A percentile compares a stretch with the other conserved stretches of the same genome.
Evolutionary conservation across 768 basidiomycete genomes (phyloP).

Genomic region (Mrakia gelida): DNA sequence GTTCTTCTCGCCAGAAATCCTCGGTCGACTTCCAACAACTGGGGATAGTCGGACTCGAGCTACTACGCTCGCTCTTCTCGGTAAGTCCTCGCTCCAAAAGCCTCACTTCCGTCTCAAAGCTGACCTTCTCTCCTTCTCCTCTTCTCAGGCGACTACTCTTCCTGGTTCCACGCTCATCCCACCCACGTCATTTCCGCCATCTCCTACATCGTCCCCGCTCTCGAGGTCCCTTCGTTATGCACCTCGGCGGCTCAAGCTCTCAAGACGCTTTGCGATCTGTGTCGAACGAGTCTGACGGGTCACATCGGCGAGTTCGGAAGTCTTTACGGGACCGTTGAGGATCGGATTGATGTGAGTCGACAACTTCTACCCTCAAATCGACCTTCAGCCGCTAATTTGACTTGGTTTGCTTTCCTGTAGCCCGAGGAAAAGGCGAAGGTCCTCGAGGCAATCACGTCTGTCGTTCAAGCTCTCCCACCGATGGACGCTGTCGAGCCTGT

Average conservation of each 20-base stretch:
- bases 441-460: slow-evolving; percentile 84
- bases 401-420: slow-evolving; percentile 27
- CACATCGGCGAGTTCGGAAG: slow-evolving; percentile 81
- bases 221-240: slow-evolving; percentile 40
- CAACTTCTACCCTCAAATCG: neutral
- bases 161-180: slow-evolving; percentile 46
- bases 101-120: neutral
- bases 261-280: slow-evolving; percentile 82
- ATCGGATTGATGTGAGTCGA: slow-evolving; percentile 62
- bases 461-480: slow-evolving; percentile 82
- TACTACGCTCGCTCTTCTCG: slow-evolving; percentile 69
- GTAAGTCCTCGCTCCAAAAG: slow-evolving; percentile 47
- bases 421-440: slow-evolving; percentile 75
- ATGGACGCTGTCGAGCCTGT: slow-evolving; percentile 72
- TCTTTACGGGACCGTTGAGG: slow-evolving; percentile 66
- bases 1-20: slow-evolving; percentile 68
- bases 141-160: slow-evolving; percentile 43
- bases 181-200: slow-evolving; percentile 66
- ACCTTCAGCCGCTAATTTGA: neutral
- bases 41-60: slow-evolving; percentile 61
- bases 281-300: slow-evolving; percentile 72
- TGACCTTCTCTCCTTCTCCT: slow-evolving; percentile 40
- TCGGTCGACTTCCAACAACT: slow-evolving; percentile 56
- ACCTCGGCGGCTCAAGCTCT: slow-evolving; percentile 71
- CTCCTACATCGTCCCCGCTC: slow-evolving; percentile 58